Percentiles rank a stretch among this genome's conserved stretches.
Evolutionary conservation across 2,329 filamentous ascomycete species (phyloP).

Genomic region (Paraphoma chrysanthemicola): DNA sequence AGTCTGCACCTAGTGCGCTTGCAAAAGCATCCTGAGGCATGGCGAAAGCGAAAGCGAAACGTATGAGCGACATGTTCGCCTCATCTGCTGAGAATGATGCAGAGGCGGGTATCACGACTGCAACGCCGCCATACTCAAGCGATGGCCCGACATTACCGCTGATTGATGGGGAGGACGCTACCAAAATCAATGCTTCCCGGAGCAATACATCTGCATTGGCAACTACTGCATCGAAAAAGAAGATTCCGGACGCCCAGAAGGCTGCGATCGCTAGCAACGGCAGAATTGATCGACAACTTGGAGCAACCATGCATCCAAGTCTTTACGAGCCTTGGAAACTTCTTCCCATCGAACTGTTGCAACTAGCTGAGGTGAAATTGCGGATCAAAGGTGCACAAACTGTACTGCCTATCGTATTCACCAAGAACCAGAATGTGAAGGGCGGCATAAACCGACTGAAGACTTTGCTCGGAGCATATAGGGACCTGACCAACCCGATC

Average conservation of each 20-base stretch:
- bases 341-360: constrained; percentile 9
- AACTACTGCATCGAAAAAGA: constrained; percentile 8
- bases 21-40: too few relatives aligned
- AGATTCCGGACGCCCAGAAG: neutral
- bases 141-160: constrained; percentile 29
- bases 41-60: constrained; percentile 10
- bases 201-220: too few relatives aligned
- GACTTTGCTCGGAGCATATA: constrained; percentile 13
- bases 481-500: constrained; percentile 9
- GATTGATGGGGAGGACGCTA: constrained; percentile 4
- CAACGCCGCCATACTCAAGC: constrained; percentile 23
- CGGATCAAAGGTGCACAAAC: constrained; percentile 8
- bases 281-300: too few relatives aligned
- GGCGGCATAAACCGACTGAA: constrained; percentile 21
- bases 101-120: constrained; percentile 3
- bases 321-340: constrained; percentile 30
- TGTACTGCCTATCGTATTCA: constrained; percentile 21
- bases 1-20: too few relatives aligned
- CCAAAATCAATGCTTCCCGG: neutral
- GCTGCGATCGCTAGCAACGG: too few relatives aligned
- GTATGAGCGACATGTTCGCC: constrained; percentile 30
- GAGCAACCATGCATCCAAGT: constrained; percentile 12
- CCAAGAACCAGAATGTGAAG: constrained; percentile 30
- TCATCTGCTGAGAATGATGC: constrained; percentile 16
- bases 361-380: constrained; percentile 8